Conservation (phyloP, 352 stramenopile genomes). For the Pythium grandisporangium region DNA sequence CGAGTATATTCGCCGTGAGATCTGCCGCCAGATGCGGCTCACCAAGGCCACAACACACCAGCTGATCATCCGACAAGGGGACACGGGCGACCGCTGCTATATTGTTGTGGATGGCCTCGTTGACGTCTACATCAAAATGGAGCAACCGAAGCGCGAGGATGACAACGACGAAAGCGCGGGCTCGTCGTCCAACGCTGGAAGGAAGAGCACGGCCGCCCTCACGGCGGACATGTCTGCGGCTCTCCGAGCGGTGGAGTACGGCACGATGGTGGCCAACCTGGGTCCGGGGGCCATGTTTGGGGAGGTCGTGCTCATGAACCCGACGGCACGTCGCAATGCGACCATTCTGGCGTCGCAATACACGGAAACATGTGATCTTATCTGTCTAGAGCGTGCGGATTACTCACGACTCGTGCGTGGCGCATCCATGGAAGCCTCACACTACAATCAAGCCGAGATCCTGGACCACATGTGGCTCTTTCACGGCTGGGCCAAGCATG, state of each 20-base stretch:
- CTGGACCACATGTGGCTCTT: constrained; percentile 73
- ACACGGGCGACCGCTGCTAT: constrained; percentile 68
- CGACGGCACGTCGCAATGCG: constrained; percentile 49
- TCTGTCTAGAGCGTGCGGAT: constrained; percentile 61
- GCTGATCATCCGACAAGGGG: constrained; percentile 58
- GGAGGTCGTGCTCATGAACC: constrained; percentile 65
- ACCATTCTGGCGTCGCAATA: constrained; percentile 64
- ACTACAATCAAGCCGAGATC: constrained; percentile 70
- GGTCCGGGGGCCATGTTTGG: constrained; percentile 68
- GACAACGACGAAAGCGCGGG: neutral
- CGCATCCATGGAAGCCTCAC: constrained; percentile 69
- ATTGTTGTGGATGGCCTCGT: constrained; percentile 71
- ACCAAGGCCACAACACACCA: constrained; percentile 41
- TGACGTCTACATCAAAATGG: constrained; percentile 61
- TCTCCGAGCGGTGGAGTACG: constrained; percentile 23
- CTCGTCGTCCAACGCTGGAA: neutral
- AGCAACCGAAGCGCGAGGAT: constrained; percentile 10
- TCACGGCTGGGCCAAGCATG: constrained; percentile 56
- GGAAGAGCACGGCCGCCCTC: neutral
- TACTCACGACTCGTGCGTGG: constrained; percentile 66
- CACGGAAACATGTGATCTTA: constrained; percentile 48
- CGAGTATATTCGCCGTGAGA: constrained; percentile 72
- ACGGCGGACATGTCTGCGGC: neutral
- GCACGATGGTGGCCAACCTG: constrained; percentile 49
- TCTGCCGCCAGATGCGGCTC: constrained; percentile 68